These are phyloP conservation scores for Gastrolobium bilobum DNA, from an alignment of 306 rosid species.

Conservation along the genomic window DNA sequence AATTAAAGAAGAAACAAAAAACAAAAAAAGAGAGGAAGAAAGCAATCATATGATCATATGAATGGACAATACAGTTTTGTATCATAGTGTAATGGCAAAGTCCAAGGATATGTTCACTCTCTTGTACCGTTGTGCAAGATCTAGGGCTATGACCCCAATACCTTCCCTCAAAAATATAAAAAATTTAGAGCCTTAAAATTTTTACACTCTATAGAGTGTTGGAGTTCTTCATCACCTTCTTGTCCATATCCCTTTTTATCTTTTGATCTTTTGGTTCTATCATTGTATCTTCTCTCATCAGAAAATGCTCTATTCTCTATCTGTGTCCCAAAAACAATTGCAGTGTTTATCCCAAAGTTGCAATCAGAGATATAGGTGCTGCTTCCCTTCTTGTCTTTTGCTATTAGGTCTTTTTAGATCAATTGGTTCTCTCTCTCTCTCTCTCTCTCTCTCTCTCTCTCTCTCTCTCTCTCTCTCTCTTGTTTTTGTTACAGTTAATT, in stretches of 20 bases:
- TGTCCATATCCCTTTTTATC: slow-evolving; percentile 52
- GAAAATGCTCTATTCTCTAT: background rate
- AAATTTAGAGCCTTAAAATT: background rate
- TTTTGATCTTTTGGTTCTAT: slow-evolving; percentile 58
- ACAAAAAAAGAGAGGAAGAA: slow-evolving; percentile 40
- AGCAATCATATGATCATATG: slow-evolving; percentile 45
- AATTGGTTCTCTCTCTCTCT: slow-evolving; percentile 23
- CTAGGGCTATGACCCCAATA: slow-evolving; percentile 49
- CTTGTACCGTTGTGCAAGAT: slow-evolving; percentile 69
- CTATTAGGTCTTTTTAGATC: slow-evolving; percentile 37
- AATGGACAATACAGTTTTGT: background rate
- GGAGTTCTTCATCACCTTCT: background rate
- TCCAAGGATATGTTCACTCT: slow-evolving; percentile 41
- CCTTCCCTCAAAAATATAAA: slow-evolving; percentile 12
- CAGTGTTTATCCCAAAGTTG: slow-evolving; percentile 5
- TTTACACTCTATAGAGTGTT: background rate
- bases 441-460: slow-evolving; percentile 19
- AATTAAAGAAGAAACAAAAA: slow-evolving; percentile 33
- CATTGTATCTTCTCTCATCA: slow-evolving; percentile 35
- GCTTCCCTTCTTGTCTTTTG: slow-evolving; percentile 4
- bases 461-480: slow-evolving; percentile 6
- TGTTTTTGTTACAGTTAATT: background rate
- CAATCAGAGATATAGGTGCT: background rate
- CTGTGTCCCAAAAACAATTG: slow-evolving; percentile 22
- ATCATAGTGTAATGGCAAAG: slow-evolving; percentile 29